Evolutionary conservation across 805 yeast genomes (phyloP).

Genomic region (Candida glaebosa): DNA sequence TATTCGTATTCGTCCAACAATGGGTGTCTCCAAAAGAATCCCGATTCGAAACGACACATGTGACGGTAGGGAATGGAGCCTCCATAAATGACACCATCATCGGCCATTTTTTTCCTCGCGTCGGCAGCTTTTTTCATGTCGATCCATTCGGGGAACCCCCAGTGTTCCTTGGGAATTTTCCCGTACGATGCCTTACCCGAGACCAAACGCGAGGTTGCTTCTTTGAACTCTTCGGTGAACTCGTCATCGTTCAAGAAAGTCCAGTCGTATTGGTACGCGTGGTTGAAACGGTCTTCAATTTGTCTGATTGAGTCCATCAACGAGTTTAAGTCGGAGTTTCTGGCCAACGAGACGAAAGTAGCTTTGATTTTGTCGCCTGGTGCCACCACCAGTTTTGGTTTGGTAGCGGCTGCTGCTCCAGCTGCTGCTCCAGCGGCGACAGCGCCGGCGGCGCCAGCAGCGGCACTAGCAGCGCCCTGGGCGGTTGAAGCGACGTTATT

Average conservation of each 20-base stretch:
- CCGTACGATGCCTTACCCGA: conserved; percentile 80
- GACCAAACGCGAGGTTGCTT: conserved; percentile 58
- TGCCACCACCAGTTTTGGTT: conserved; percentile 5
- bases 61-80: conserved; percentile 75
- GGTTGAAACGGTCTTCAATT: conserved; percentile 85
- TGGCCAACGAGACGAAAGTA: conserved; percentile 74
- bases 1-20: conserved; percentile 70
- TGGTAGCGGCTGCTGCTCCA: neutral
- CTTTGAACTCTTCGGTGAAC: conserved; percentile 76
- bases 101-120: conserved; percentile 55
- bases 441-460: conserved; percentile 1
- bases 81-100: conserved; percentile 65
- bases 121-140: conserved; percentile 66
- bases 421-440: neutral
- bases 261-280: conserved; percentile 83
- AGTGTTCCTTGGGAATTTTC: conserved; percentile 71
- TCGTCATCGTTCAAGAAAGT: conserved; percentile 85
- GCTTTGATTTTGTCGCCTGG: conserved; percentile 57
- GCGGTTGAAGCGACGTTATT: neutral
- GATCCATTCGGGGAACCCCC: conserved; percentile 83
- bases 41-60: conserved; percentile 89
- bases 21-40: conserved; percentile 79
- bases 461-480: conserved; percentile 5
- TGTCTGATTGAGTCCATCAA: conserved; percentile 64
- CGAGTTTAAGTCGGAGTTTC: conserved; percentile 64